Conservation (phyloP, 257 asterid species). For the Nicotiana paniculata region DNA sequence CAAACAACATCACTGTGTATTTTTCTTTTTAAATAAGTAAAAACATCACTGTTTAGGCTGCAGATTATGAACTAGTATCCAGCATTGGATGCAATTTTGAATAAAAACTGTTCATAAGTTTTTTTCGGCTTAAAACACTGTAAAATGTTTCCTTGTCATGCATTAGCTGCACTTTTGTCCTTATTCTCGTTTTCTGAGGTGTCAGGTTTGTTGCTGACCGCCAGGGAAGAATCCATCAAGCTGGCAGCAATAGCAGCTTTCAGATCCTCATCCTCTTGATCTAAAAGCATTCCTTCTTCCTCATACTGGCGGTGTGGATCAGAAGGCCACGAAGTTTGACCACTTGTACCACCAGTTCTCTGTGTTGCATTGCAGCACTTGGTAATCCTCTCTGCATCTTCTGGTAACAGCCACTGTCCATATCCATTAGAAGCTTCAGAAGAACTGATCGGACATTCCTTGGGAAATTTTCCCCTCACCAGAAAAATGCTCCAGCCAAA, state of each 20-base stretch:
- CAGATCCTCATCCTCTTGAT: slow-evolving; percentile 84
- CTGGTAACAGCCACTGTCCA: slow-evolving; percentile 94
- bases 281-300: slow-evolving; percentile 22
- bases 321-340: slow-evolving; percentile 16
- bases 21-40: not conserved
- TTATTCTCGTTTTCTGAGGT: slow-evolving; percentile 25
- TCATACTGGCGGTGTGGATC: slow-evolving; percentile 22
- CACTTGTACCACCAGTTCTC: slow-evolving; percentile 18
- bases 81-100: not conserved
- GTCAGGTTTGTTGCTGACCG: slow-evolving; percentile 20
- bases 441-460: slow-evolving; percentile 70
- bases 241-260: slow-evolving; percentile 97
- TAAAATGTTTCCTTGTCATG: not conserved
- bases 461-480: slow-evolving; percentile 83
- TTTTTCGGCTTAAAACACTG: not conserved
- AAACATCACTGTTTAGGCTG: not conserved
- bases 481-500: slow-evolving; percentile 94
- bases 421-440: slow-evolving; percentile 74
- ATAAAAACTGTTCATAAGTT: not conserved
- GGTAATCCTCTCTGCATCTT: slow-evolving; percentile 84
- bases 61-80: not conserved
- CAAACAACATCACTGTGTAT: not conserved
- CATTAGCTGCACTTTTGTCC: slow-evolving; percentile 10
- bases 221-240: slow-evolving; percentile 55
- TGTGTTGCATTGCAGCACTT: slow-evolving; percentile 57